Conservation (phyloP, 2,329 filamentous ascomycete genomes). For the Alternaria consortialis region DNA sequence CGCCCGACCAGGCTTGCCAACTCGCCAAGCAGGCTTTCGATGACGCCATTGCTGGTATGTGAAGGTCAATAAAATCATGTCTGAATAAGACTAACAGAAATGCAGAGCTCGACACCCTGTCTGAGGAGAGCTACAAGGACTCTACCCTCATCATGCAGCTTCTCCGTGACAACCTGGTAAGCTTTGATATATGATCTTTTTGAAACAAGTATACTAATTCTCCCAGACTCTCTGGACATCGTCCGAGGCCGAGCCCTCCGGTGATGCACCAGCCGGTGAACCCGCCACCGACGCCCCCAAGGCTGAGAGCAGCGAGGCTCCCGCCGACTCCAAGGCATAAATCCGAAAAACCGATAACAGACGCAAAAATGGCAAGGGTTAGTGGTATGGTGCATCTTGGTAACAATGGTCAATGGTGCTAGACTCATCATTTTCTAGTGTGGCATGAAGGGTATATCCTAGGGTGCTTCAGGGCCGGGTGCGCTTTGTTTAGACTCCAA, state of each 20-base stretch:
- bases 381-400: conserved; percentile 46
- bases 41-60: conserved; percentile 87
- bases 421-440: conserved; percentile 39
- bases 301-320: conserved; percentile 50
- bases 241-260: conserved; percentile 89
- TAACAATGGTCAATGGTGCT: conserved; percentile 40
- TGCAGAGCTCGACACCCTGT: conserved; percentile 91
- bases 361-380: conserved; percentile 46
- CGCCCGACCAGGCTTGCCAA: conserved; percentile 97
- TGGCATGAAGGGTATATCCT: conserved; percentile 42
- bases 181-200: conserved; percentile 17
- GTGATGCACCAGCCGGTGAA: conserved; percentile 62
- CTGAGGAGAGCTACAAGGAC: conserved; percentile 99
- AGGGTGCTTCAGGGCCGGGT: conserved; percentile 43
- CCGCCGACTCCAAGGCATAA: conserved; percentile 71
- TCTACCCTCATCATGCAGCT: conserved; percentile 99
- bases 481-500: conserved; percentile 50
- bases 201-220: conserved; percentile 2
- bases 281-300: conserved; percentile 62
- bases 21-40: conserved; percentile 96
- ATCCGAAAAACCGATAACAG: conserved; percentile 30
- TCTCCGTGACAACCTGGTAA: conserved; percentile 91
- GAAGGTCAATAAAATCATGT: neutral
- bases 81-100: conserved; percentile 27
- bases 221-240: conserved; percentile 96